Conservation (phyloP, 1,139 yeast genomes). For the Kluyveromyces sp. region DNA sequence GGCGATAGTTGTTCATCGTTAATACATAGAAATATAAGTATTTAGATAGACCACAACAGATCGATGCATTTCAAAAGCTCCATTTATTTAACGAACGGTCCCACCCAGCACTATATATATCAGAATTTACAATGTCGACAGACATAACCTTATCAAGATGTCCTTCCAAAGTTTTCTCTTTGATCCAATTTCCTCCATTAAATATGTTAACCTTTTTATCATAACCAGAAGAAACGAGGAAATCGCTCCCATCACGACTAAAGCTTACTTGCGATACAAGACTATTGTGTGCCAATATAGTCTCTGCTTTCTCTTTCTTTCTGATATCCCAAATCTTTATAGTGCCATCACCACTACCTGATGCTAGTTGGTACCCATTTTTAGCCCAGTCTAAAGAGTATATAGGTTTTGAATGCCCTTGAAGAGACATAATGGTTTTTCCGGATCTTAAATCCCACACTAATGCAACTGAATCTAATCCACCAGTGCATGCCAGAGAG, state of each 20-base stretch:
- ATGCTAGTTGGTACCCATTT: conserved; percentile 68
- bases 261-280: conserved; percentile 63
- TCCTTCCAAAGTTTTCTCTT: conserved; percentile 48
- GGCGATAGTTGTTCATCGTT: background rate
- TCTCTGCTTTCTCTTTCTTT: conserved; percentile 34
- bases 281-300: conserved; percentile 73
- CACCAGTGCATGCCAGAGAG: conserved; percentile 65
- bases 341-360: conserved; percentile 79
- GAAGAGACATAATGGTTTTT: conserved; percentile 47
- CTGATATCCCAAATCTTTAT: conserved; percentile 86
- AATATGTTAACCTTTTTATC: conserved; percentile 60
- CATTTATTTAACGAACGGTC: conserved; percentile 69
- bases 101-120: conserved; percentile 69
- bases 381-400: conserved; percentile 68
- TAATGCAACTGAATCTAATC: conserved; percentile 65
- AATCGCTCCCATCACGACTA: conserved; percentile 39
- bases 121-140: conserved; percentile 44
- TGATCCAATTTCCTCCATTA: conserved; percentile 70
- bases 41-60: background rate
- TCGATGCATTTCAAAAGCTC: conserved; percentile 21
- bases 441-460: conserved; percentile 90
- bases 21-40: no score
- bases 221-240: conserved; percentile 57
- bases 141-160: conserved; percentile 69
- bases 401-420: conserved; percentile 67